Evolutionary conservation across 1,139 yeast species (phyloP).

Genomic region (Suhomyces yuchorum): DNA sequence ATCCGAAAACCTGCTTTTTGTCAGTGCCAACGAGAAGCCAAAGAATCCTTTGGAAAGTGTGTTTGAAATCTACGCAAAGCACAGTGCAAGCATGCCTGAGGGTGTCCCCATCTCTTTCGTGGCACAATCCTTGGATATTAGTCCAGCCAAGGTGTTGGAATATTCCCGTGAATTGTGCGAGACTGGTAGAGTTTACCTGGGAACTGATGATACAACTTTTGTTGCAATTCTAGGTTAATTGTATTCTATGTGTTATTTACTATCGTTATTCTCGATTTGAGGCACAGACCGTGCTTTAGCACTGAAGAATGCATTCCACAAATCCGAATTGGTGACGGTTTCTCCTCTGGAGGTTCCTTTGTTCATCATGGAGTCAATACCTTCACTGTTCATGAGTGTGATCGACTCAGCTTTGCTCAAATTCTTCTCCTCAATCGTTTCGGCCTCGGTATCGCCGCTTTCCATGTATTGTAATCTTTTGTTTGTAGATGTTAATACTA

Average conservation of each 20-base stretch:
- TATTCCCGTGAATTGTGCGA: conserved; percentile 59
- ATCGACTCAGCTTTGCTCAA: conserved; percentile 38
- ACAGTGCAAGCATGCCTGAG: conserved; percentile 63
- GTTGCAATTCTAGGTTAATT: conserved; percentile 24
- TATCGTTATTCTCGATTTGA: background rate
- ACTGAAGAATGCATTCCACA: conserved; percentile 63
- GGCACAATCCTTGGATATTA: conserved; percentile 55
- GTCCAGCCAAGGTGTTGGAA: conserved; percentile 49
- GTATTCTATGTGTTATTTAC: conserved; percentile 2
- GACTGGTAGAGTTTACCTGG: conserved; percentile 65
- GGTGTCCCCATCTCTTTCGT: conserved; percentile 71
- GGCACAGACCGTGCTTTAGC: conserved; percentile 18
- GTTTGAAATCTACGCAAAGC: conserved; percentile 50
- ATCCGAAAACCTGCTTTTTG: conserved; percentile 18
- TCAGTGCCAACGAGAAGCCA: conserved; percentile 22
- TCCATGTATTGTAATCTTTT: conserved; percentile 47
- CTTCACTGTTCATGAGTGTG: conserved; percentile 41
- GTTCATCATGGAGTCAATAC: conserved; percentile 44
- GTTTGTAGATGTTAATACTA: conserved; percentile 59
- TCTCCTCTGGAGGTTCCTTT: conserved; percentile 54
- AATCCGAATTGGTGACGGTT: conserved; percentile 53
- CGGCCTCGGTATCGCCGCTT: conserved; percentile 8
- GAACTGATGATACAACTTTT: conserved; percentile 64
- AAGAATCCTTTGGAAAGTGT: conserved; percentile 45
- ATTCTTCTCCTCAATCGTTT: conserved; percentile 22